A percentile compares a stretch with the other conserved stretches of the same genome.
These are phyloP conservation scores for Eucalyptus curtisii DNA, from an alignment of 345 rosid genomes.

Conservation along the genomic window DNA sequence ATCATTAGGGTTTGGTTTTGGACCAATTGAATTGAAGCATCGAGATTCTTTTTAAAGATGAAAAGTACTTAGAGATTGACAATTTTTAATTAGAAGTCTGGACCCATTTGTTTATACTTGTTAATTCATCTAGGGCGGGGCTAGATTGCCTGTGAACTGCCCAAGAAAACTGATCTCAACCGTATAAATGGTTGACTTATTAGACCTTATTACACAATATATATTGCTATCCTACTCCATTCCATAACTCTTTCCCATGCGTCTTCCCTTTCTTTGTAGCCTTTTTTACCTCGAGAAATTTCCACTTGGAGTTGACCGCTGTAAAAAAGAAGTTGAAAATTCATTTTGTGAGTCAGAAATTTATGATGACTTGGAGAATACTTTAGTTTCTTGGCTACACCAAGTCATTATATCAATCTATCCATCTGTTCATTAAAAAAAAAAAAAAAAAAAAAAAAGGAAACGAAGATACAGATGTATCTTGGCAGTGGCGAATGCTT, in stretches of 20 bases:
- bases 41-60: background rate
- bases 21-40: background rate
- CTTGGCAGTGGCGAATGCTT: background rate
- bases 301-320: background rate
- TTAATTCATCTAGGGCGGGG: constrained; percentile 9
- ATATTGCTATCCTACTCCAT: background rate
- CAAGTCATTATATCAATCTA: background rate
- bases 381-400: background rate
- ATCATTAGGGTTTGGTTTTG: background rate
- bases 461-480: background rate
- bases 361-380: background rate
- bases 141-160: constrained; percentile 53
- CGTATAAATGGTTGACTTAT: constrained; percentile 14
- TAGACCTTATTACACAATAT: background rate
- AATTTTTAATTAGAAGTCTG: background rate
- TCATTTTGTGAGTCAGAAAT: background rate
- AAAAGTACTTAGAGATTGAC: background rate
- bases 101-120: background rate
- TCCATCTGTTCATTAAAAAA: background rate
- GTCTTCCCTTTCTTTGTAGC: background rate
- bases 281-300: background rate
- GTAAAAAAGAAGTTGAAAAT: background rate
- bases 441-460: background rate
- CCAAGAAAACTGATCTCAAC: constrained; percentile 48
- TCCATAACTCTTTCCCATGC: background rate